Conservation (phyloP, 1,139 yeast genomes). For the Candida sanyaensis region DNA sequence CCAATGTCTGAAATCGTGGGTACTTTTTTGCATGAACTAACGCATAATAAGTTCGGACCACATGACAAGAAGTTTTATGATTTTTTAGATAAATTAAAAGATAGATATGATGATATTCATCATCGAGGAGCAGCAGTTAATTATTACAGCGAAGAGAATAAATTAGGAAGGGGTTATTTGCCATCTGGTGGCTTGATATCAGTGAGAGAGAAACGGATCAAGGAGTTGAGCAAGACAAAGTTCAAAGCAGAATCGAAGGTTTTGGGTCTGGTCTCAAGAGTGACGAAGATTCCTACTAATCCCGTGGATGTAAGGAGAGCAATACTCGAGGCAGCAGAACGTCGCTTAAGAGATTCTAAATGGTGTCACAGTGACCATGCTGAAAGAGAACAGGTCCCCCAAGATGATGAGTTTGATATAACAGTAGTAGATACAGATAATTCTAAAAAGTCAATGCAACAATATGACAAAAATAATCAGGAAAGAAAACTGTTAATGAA, state of each 20-base stretch:
- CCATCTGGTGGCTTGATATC: constrained; percentile 22
- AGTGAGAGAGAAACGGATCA: constrained; percentile 39
- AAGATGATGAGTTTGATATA: constrained; percentile 36
- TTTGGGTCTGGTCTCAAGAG: constrained; percentile 26
- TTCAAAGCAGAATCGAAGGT: constrained; percentile 41
- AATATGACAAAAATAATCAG: background rate
- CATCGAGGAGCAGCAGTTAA: constrained; percentile 21
- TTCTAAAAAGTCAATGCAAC: background rate
- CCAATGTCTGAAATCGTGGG: constrained; percentile 73
- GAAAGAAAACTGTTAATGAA: background rate
- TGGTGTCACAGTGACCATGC: constrained; percentile 44
- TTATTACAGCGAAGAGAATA: constrained; percentile 53
- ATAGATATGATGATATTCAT: constrained; percentile 58
- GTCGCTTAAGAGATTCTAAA: constrained; percentile 57
- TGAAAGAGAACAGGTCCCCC: constrained; percentile 26
- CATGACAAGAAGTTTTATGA: constrained; percentile 76
- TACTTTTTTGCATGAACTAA: constrained; percentile 85
- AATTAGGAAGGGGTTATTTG: constrained; percentile 42
- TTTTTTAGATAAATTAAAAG: constrained; percentile 62
- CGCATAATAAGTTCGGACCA: constrained; percentile 79
- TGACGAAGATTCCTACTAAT: constrained; percentile 10
- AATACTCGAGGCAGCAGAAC: constrained; percentile 67
- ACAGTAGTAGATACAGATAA: constrained; percentile 19
- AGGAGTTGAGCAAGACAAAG: constrained; percentile 36
- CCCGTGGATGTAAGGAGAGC: constrained; percentile 42